These are phyloP conservation scores for Lodderomyces oxycetoniae DNA, from an alignment of 1,139 yeast species.

Conservation along the genomic window DNA sequence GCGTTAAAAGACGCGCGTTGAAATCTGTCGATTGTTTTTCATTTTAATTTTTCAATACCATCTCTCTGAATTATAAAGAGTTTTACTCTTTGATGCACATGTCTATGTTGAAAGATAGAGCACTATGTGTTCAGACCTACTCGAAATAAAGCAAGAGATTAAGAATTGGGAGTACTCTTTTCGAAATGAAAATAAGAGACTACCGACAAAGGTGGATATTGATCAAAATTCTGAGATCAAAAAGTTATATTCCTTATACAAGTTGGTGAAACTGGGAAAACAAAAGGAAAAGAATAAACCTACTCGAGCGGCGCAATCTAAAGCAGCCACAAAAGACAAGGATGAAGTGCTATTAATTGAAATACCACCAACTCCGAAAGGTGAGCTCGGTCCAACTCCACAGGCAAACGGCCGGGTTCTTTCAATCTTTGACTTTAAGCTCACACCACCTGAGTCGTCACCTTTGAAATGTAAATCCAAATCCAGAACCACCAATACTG, in stretches of 20 bases:
- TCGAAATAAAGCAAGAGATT: slow-evolving; percentile 38
- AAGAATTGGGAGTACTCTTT: slow-evolving; percentile 63
- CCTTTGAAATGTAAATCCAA: slow-evolving; percentile 25
- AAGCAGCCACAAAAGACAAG: background rate
- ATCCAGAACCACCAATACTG: background rate
- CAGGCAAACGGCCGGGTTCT: slow-evolving; percentile 66
- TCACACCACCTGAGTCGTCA: slow-evolving; percentile 46
- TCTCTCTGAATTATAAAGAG: too few relatives aligned
- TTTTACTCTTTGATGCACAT: too few relatives aligned
- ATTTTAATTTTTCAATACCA: too few relatives aligned
- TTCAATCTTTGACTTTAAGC: slow-evolving; percentile 55
- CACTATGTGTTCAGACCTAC: slow-evolving; percentile 6
- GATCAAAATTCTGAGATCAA: slow-evolving; percentile 40
- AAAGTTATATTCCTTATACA: slow-evolving; percentile 29
- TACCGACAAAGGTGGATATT: slow-evolving; percentile 53
- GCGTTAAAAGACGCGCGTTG: too few relatives aligned
- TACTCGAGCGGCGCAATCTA: slow-evolving; percentile 5
- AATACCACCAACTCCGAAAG: slow-evolving; percentile 6
- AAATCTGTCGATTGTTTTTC: too few relatives aligned
- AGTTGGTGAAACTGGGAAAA: slow-evolving; percentile 10
- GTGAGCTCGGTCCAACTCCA: slow-evolving; percentile 70
- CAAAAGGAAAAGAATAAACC: slow-evolving; percentile 2
- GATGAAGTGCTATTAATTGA: background rate
- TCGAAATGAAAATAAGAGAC: slow-evolving; percentile 34
- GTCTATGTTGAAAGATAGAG: too few relatives aligned